phyloP scores from a whole-genome alignment of 2,329 filamentous ascomycete genomes.

The Aureobasidium subglaciale region DNA sequence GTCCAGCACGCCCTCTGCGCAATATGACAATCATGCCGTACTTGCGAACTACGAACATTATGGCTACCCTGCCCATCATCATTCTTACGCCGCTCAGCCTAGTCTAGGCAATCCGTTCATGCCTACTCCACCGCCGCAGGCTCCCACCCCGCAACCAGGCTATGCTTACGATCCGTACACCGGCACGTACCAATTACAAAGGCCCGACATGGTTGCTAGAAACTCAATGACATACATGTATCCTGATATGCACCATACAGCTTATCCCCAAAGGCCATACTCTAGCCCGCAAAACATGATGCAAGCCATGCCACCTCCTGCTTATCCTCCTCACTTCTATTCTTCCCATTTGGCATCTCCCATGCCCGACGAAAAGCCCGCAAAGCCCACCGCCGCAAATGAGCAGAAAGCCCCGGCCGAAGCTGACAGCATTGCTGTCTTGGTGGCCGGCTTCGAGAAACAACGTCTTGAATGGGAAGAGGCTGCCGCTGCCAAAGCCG shows the following conservation, averaged over 20 bases:
- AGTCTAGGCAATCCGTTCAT: constrained; percentile 24
- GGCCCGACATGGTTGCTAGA: not conserved
- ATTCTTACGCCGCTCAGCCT: constrained; percentile 27
- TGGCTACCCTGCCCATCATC: constrained; percentile 23
- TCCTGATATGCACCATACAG: not conserved
- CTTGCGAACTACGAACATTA: constrained; percentile 19
- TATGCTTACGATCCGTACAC: constrained; percentile 18
- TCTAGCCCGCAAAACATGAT: constrained; percentile 18
- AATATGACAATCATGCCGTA: not conserved
- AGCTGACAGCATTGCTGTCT: constrained; percentile 22
- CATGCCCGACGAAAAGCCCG: not conserved
- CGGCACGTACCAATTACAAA: constrained; percentile 2
- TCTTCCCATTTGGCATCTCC: not conserved
- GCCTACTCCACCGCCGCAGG: constrained; percentile 13
- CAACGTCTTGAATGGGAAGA: constrained; percentile 32
- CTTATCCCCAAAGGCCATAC: not conserved
- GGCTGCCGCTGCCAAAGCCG: constrained; percentile 26
- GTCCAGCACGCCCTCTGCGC: constrained; percentile 21
- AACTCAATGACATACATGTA: not conserved
- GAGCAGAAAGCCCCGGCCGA: constrained; percentile 17
- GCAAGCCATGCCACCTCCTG: constrained; percentile 18
- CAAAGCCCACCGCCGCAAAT: not conserved
- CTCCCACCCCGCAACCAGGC: not conserved
- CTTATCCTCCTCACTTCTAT: not conserved
- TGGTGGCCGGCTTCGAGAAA: constrained; percentile 37